These are phyloP conservation scores for Tinospora cordifolia DNA, from an alignment of 164 flowering plant species.

Conservation along the genomic window DNA sequence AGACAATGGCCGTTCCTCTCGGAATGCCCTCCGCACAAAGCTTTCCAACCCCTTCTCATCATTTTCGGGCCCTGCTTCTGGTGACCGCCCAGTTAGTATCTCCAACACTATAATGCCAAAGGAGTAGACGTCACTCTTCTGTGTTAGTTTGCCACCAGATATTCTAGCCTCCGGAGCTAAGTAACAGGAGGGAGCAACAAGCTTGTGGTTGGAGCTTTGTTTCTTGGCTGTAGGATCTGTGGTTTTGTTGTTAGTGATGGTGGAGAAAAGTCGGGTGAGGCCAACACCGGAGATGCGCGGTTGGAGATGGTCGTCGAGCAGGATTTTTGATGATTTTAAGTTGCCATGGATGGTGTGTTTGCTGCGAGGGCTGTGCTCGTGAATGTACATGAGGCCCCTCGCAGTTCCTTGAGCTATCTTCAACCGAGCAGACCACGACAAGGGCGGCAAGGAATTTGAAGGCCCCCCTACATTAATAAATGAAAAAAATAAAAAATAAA, in stretches of 20 bases:
- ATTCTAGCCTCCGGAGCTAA: slow-evolving; percentile 71
- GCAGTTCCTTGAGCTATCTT: slow-evolving; percentile 78
- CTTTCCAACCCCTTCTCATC: slow-evolving; percentile 55
- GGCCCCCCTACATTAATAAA: slow-evolving; percentile 42
- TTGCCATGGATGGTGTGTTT: slow-evolving; percentile 58
- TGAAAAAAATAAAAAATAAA: neutral
- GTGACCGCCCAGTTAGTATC: slow-evolving; percentile 60
- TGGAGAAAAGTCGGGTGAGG: slow-evolving; percentile 51
- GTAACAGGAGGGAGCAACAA: slow-evolving; percentile 26
- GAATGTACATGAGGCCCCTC: slow-evolving; percentile 72
- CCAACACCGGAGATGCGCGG: slow-evolving; percentile 83
- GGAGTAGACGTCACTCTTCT: slow-evolving; percentile 82
- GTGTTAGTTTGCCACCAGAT: slow-evolving; percentile 44
- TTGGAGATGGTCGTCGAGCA: slow-evolving; percentile 67
- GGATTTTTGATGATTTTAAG: slow-evolving; percentile 82
- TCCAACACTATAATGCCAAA: slow-evolving; percentile 84
- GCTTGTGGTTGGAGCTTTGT: slow-evolving; percentile 29
- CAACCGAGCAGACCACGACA: slow-evolving; percentile 75
- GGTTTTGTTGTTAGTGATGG: slow-evolving; percentile 21
- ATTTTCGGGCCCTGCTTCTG: slow-evolving; percentile 42
- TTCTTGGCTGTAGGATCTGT: slow-evolving; percentile 22
- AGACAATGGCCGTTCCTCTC: slow-evolving; percentile 59
- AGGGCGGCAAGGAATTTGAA: slow-evolving; percentile 37
- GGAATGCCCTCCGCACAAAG: slow-evolving; percentile 62
- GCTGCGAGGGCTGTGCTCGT: slow-evolving; percentile 68